Conservation (phyloP, 2,329 filamentous ascomycete genomes). For the Leptodontidium sp. region DNA sequence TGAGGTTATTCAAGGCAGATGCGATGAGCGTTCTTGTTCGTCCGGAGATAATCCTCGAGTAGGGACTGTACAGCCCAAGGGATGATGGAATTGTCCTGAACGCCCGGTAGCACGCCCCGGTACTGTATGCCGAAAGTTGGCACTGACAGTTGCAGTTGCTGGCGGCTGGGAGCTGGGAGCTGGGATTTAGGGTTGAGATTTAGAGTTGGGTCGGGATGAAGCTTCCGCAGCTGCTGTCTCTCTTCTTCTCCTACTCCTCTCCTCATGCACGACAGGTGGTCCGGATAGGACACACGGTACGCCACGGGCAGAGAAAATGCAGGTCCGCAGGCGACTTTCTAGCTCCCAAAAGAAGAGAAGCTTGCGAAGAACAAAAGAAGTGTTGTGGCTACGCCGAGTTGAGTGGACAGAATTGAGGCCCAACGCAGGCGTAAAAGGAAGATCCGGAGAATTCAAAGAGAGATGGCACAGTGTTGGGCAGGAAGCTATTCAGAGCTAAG, state of each 20-base stretch:
- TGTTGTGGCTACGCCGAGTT: not conserved
- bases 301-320: constrained; percentile 1
- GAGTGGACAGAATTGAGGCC: constrained; percentile 2
- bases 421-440: not conserved
- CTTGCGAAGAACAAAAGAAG: constrained; percentile 5
- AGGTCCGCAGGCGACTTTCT: not conserved
- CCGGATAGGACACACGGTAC: not conserved
- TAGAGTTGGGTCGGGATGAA: constrained; percentile 16
- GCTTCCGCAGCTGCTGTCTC: constrained; percentile 2
- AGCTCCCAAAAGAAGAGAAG: constrained; percentile 11
- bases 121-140: constrained; percentile 13
- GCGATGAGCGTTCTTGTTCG: not conserved
- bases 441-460: not conserved
- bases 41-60: not conserved
- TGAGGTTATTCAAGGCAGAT: not conserved
- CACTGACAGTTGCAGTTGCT: constrained; percentile 2
- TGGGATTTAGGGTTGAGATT: constrained; percentile 13
- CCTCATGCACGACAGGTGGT: constrained; percentile 3
- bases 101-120: not conserved
- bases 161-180: constrained; percentile 1
- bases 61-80: not conserved
- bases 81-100: not conserved
- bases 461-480: constrained; percentile 12
- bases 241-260: constrained; percentile 2
- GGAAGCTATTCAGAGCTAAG: constrained; percentile 6